phyloP scores from a whole-genome alignment of 805 yeast genomes.

The Ogataea trehaloabstinens region DNA sequence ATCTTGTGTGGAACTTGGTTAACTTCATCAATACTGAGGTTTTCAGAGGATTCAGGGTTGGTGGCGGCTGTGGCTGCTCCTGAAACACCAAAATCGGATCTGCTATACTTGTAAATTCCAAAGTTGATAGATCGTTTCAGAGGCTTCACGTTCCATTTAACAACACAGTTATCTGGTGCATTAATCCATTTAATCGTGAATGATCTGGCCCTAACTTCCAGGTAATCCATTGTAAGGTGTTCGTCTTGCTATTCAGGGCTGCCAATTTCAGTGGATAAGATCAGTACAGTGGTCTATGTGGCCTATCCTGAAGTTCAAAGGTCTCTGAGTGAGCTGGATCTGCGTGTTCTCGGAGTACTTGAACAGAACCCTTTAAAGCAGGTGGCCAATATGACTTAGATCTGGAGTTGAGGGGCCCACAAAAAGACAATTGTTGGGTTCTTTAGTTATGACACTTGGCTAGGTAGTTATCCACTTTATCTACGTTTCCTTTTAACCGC shows the following conservation, averaged over 20 bases:
- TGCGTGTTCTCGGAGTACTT: too few relatives aligned
- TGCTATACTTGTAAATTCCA: constrained; percentile 33
- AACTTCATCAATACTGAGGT: constrained; percentile 27
- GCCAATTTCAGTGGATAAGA: neutral
- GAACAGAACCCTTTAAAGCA: too few relatives aligned
- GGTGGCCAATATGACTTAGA: too few relatives aligned
- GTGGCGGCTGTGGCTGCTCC: constrained; percentile 16
- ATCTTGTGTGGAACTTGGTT: constrained; percentile 31
- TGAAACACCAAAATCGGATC: constrained; percentile 12
- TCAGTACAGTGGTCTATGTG: too few relatives aligned
- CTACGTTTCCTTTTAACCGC: too few relatives aligned
- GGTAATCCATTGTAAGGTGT: constrained; percentile 63
- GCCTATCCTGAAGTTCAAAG: too few relatives aligned
- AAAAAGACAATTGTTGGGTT: too few relatives aligned
- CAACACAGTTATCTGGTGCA: constrained; percentile 61
- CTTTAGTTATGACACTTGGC: too few relatives aligned
- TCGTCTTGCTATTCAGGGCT: neutral
- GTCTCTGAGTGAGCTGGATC: too few relatives aligned
- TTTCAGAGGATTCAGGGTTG: constrained; percentile 18
- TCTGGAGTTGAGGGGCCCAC: too few relatives aligned
- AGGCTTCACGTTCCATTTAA: constrained; percentile 84
- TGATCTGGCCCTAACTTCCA: constrained; percentile 86
- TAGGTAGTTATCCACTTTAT: too few relatives aligned
- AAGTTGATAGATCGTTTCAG: constrained; percentile 55
- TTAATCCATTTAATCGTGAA: constrained; percentile 90